These are phyloP conservation scores for Mucor sp. DNA, from an alignment of 371 early-diverging fungal genomes.

Conservation along the genomic window DNA sequence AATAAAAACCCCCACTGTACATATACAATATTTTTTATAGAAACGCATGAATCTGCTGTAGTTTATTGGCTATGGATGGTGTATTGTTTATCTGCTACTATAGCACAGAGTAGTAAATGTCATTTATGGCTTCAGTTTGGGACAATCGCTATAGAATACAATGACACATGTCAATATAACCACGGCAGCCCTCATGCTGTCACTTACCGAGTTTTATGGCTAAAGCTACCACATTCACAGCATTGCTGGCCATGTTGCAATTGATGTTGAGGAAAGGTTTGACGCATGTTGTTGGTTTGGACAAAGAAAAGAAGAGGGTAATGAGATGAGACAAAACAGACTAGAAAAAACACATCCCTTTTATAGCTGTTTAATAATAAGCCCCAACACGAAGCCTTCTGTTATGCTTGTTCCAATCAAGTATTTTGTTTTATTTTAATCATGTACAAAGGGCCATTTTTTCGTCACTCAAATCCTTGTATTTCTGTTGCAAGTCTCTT, in stretches of 20 bases:
- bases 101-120: not conserved
- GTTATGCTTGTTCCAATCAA: not conserved
- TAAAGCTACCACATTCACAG: constrained; percentile 1
- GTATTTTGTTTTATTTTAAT: not conserved
- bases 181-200: too few species aligned
- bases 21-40: not conserved
- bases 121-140: not conserved
- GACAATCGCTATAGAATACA: not conserved
- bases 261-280: not conserved
- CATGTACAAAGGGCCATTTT: constrained; percentile 28
- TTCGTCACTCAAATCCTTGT: constrained; percentile 63
- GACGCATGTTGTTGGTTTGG: not conserved
- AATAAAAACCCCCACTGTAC: constrained; percentile 1
- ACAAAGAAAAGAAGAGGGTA: not conserved
- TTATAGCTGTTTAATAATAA: not conserved
- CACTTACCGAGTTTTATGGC: constrained; percentile 10
- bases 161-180: not conserved
- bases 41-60: not conserved
- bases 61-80: not conserved
- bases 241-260: not conserved
- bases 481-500: constrained; percentile 72
- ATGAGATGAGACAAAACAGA: not conserved
- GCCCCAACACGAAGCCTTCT: not conserved
- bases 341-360: not conserved
- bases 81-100: not conserved